Base-by-base conservation (phyloP, 106 monocot genomes). In the Agapanthus africanus region DNA sequence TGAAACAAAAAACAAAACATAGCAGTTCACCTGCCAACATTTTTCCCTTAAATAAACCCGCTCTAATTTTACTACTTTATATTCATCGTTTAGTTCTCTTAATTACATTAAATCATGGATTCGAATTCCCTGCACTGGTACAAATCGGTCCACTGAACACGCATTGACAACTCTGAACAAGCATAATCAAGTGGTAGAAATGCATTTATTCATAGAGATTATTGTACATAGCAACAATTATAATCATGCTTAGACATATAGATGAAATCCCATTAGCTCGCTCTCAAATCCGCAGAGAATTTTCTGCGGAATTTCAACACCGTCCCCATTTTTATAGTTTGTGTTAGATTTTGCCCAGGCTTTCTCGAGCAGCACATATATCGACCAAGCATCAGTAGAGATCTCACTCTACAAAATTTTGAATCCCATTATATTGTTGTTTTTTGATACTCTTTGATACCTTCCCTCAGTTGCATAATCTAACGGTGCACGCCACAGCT, bases 401-500 rank as follows among this genome's bases (percentile, higher is more conserved):
- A 32, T 5, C 35, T n/a, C 33, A 18, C 35, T 61, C 60, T 61
- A 35, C 33, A 11, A 33, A 59, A 59, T 61, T 11, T 18, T 23
- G 56, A 61, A 23, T 35, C 35, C 11, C n/a, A n/a, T n/a, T n/a
- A n/a, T n/a, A 16, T 13, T 16, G 13, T 32, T 1, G 6, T 4
- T 6, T 2, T 7, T 61, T 35, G 35, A 19, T 33, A 34, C 33
- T 61, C 34, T 28, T 56, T 26, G 11, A 59, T 18, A 13, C 28
- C 1, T 54, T 32, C 31, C 59, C 59, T 73, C 52, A 73, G 54
- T 25, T 65, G 73, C 73, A 73, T 47, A 73, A 40, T 65, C 65
- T 50, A n/a, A 73, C 73, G 16, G 73, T 73, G 39, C 73, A 73
- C 31, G 73, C 73, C 65, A 73, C 73, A 28, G 73, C 73, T 40